Conservation (phyloP, 2,329 filamentous ascomycete genomes). For the Fusarium nygamai region DNA sequence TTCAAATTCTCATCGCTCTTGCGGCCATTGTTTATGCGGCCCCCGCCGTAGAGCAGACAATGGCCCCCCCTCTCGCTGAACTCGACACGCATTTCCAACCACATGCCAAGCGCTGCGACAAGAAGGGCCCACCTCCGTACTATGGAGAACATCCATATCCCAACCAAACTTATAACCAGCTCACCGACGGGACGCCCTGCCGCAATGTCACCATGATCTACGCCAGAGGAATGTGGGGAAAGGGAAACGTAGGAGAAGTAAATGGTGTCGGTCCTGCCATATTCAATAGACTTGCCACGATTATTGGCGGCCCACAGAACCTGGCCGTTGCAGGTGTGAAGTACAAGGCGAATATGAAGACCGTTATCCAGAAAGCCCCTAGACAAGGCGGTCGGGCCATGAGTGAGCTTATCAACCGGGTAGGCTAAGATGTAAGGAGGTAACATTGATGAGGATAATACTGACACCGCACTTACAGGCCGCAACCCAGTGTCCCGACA, state of each 20-base stretch:
- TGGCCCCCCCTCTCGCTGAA: neutral
- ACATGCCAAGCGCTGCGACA: neutral
- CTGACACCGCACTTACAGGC: neutral
- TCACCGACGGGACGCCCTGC: constrained; percentile 3
- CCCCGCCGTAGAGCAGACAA: neutral
- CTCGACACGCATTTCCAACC: neutral
- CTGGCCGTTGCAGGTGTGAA: neutral
- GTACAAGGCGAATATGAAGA: neutral
- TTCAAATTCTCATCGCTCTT: neutral
- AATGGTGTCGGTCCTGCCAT: neutral
- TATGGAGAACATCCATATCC: neutral
- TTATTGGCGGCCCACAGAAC: neutral
- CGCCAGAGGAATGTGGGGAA: neutral
- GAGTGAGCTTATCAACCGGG: neutral
- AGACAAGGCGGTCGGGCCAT: neutral
- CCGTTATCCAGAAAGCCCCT: neutral
- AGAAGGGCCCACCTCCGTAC: neutral
- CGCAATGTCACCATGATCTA: neutral
- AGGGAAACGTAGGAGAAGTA: neutral
- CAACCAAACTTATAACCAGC: neutral
- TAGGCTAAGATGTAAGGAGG: neutral
- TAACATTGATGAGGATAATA: neutral
- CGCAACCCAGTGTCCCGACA: neutral
- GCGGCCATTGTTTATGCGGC: neutral
- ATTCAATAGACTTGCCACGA: neutral